Evolutionary conservation across 129 eudicot genomes (phyloP).

Genomic region (Cynara cardunculus): DNA sequence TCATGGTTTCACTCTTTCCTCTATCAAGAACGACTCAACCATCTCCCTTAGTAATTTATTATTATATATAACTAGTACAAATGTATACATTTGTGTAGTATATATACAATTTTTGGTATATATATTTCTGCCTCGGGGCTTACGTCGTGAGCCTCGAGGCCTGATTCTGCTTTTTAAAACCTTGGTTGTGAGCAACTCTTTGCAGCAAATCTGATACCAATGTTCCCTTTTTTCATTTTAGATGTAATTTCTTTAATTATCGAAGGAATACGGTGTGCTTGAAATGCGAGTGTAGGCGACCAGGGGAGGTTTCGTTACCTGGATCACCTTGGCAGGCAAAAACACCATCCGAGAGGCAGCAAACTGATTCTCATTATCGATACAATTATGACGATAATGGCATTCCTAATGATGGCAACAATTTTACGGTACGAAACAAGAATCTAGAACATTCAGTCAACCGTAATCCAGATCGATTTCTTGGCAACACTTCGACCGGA

Average conservation of each 20-base stretch:
- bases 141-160: no score
- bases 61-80: no score
- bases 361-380: not conserved
- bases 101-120: no score
- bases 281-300: constrained; percentile 57
- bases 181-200: not conserved
- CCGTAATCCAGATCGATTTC: constrained; percentile 16
- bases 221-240: constrained; percentile 10
- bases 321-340: not conserved
- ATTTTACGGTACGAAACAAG: not conserved
- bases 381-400: not conserved
- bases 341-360: not conserved
- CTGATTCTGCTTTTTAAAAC: not conserved
- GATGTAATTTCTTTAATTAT: constrained; percentile 60
- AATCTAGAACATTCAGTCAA: not conserved
- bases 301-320: constrained; percentile 26
- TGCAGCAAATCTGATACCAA: not conserved
- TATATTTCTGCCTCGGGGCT: no score
- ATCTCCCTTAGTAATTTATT: no score
- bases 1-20: no score
- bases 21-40: no score
- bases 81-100: no score
- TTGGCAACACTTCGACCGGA: not conserved
- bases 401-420: not conserved
- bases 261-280: constrained; percentile 52